These are phyloP conservation scores for Chaetothyriales sp. DNA, from an alignment of 2,329 filamentous ascomycete species.

Conservation along the genomic window DNA sequence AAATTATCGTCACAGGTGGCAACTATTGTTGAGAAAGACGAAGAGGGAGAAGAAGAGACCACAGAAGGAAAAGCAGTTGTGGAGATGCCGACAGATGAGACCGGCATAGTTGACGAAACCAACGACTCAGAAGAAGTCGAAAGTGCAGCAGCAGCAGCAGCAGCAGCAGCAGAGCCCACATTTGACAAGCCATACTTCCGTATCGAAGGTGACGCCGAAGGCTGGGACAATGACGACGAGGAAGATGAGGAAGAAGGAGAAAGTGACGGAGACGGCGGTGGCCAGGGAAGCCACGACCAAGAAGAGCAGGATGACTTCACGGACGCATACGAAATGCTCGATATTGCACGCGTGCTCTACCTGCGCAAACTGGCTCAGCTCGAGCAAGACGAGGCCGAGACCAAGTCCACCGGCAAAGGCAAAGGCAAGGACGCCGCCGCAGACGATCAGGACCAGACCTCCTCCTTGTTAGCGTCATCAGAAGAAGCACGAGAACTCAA, in stretches of 20 bases:
- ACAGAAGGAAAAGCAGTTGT: constrained; percentile 28
- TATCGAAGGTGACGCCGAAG: constrained; percentile 74
- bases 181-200: constrained; percentile 69
- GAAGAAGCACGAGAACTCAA: constrained; percentile 47
- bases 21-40: constrained; percentile 19
- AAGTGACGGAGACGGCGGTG: constrained; percentile 49
- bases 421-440: too few species aligned
- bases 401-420: constrained; percentile 18
- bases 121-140: constrained; percentile 18
- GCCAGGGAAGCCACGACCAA: constrained; percentile 46
- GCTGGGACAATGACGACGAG: constrained; percentile 70
- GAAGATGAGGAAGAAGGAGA: constrained; percentile 36
- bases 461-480: constrained; percentile 21
- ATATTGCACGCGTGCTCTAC: constrained; percentile 46
- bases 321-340: constrained; percentile 48
- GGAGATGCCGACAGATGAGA: constrained; percentile 19
- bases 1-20: not conserved
- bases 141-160: too few species aligned
- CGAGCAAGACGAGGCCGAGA: constrained; percentile 23
- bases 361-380: constrained; percentile 39
- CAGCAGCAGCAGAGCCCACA: constrained; percentile 8
- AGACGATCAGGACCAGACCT: too few species aligned
- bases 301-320: constrained; percentile 51
- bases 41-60: constrained; percentile 18
- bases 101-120: constrained; percentile 23